phyloP scores from a whole-genome alignment of 192 early-diverging fungal genomes.

The Tieghemiomyces parasiticus region DNA sequence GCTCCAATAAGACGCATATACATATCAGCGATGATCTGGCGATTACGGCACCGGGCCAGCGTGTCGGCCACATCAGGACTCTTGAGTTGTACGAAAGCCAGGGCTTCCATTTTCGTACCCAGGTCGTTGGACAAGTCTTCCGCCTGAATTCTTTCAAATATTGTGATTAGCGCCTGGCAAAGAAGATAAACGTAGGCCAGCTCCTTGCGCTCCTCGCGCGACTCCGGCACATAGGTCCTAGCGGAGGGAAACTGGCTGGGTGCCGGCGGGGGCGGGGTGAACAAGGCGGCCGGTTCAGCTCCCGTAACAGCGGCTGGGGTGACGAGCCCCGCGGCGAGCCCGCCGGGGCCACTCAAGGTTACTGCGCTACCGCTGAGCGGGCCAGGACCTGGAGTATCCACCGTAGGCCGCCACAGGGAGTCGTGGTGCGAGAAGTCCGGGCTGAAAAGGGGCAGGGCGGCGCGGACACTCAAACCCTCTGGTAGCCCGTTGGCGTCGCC shows the following conservation, averaged over 20 bases:
- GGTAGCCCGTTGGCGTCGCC: constrained; percentile 17
- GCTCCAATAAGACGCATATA: constrained; percentile 88
- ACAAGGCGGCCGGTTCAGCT: not conserved
- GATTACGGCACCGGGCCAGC: constrained; percentile 54
- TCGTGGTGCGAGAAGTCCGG: not conserved
- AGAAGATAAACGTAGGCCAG: constrained; percentile 71
- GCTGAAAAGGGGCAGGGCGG: not conserved
- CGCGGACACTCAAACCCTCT: constrained; percentile 7
- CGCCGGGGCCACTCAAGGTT: not conserved
- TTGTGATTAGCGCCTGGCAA: constrained; percentile 72
- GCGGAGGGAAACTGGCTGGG: too few species aligned
- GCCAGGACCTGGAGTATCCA: not conserved
- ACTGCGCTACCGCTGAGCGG: not conserved
- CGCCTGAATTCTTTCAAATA: constrained; percentile 57
- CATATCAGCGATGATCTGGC: constrained; percentile 76
- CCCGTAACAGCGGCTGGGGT: not conserved
- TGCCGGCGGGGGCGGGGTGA: not conserved
- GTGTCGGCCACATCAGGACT: constrained; percentile 69
- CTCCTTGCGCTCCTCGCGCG: constrained; percentile 26
- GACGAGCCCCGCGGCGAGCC: not conserved
- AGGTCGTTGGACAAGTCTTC: constrained; percentile 64
- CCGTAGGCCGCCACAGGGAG: not conserved
- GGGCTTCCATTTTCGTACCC: constrained; percentile 80
- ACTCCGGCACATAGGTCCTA: not conserved
- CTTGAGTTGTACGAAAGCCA: constrained; percentile 80